These are phyloP conservation scores for Erysiphe pulchra DNA, from an alignment of 2,329 filamentous ascomycete genomes.

Conservation along the genomic window DNA sequence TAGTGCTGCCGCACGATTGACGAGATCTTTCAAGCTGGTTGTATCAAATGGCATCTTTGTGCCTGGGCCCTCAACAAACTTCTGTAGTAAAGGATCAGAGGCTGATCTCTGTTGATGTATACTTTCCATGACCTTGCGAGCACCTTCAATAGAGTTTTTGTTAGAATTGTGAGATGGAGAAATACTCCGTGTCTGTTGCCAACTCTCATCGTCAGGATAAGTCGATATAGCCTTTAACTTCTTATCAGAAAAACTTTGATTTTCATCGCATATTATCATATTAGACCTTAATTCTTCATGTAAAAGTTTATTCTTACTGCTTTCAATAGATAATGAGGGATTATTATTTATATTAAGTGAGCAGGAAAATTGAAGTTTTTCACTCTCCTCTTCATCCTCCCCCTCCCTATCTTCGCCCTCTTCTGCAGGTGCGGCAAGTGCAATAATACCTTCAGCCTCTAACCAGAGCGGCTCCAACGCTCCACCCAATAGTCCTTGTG, in stretches of 20 bases:
- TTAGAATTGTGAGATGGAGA: background rate
- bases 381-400: background rate
- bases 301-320: background rate
- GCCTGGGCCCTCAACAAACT: conserved; percentile 13
- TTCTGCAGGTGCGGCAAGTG: conserved; percentile 47
- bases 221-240: background rate
- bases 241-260: background rate
- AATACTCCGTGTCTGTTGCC: background rate
- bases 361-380: conserved; percentile 2
- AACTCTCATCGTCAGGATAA: background rate
- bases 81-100: conserved; percentile 15
- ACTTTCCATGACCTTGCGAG: conserved; percentile 33
- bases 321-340: background rate
- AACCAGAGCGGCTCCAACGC: conserved; percentile 39
- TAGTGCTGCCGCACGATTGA: conserved; percentile 33
- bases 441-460: conserved; percentile 69
- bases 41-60: conserved; percentile 39
- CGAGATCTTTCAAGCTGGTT: conserved; percentile 39
- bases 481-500: conserved; percentile 38
- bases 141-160: conserved; percentile 22
- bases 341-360: conserved; percentile 14
- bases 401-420: conserved; percentile 17
- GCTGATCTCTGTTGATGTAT: conserved; percentile 29
- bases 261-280: background rate
- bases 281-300: background rate